phyloP scores from a whole-genome alignment of 805 yeast species.

The Yamadazyma sp. region DNA sequence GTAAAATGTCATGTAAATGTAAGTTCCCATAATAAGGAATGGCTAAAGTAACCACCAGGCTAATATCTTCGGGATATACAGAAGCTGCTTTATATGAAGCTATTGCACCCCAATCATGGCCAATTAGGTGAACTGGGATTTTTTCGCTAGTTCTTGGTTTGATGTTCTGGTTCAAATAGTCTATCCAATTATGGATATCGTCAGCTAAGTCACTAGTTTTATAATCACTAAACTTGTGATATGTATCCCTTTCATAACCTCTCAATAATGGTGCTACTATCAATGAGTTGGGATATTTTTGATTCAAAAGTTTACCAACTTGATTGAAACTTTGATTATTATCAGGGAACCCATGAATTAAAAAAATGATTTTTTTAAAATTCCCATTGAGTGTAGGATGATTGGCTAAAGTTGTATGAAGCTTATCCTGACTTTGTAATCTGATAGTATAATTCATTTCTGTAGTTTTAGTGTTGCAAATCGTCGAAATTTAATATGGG shows the following conservation, averaged over 20 bases:
- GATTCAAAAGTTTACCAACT: conserved; percentile 16
- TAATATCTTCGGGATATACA: conserved; percentile 30
- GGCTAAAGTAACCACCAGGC: conserved; percentile 34
- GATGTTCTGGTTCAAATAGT: conserved; percentile 13
- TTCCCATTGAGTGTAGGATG: conserved; percentile 3
- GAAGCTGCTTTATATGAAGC: conserved; percentile 32
- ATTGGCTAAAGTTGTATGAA: conserved; percentile 10
- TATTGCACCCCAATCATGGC: conserved; percentile 46
- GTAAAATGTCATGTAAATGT: conserved; percentile 23
- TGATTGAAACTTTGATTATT: conserved; percentile 24
- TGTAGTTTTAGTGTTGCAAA: too few relatives aligned
- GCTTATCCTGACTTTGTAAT: conserved; percentile 10
- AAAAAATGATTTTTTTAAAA: conserved; percentile 19
- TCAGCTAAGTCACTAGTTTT: conserved; percentile 27
- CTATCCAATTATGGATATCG: conserved; percentile 34
- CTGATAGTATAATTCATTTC: conserved; percentile 6
- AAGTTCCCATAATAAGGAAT: conserved; percentile 34
- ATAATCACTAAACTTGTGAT: conserved; percentile 21
- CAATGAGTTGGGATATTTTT: conserved; percentile 16
- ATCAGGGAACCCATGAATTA: conserved; percentile 41
- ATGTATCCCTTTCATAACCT: conserved; percentile 36
- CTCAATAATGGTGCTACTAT: conserved; percentile 33
- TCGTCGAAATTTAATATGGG: too few relatives aligned
- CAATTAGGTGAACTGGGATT: conserved; percentile 32
- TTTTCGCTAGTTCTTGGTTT: neutral